Conservation (phyloP, 148 eudicot species). For the Amaranthus hypochondriacus region DNA sequence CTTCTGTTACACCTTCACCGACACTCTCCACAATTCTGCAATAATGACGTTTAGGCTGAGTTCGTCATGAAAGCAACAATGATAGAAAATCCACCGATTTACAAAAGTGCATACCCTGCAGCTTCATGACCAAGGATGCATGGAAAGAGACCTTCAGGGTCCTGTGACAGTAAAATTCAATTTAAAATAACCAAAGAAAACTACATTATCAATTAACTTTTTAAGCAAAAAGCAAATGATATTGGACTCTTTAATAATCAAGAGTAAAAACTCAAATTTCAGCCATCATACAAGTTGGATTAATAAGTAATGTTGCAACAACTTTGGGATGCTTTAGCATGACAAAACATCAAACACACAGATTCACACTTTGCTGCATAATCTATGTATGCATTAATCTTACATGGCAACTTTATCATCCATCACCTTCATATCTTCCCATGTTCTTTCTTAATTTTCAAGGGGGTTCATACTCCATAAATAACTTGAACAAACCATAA, state of each 20-base stretch:
- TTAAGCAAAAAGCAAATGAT: neutral
- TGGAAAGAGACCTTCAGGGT: constrained; percentile 99
- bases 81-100: neutral
- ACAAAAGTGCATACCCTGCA: constrained; percentile 69
- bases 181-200: too few relatives aligned
- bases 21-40: constrained; percentile 96
- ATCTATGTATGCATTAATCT: neutral
- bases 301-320: too few relatives aligned
- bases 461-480: neutral
- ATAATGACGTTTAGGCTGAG: neutral
- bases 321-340: neutral
- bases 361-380: neutral
- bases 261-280: neutral
- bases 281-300: neutral
- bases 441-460: neutral
- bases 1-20: constrained; percentile 97
- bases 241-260: neutral
- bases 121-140: constrained; percentile 99
- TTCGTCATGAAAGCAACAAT: neutral
- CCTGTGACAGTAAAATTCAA: constrained; percentile 35
- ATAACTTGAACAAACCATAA: neutral
- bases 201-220: neutral
- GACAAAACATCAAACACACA: neutral
- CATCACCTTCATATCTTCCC: neutral
- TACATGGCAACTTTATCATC: neutral